These are phyloP conservation scores for Amphicarpaea edgeworthii DNA, from an alignment of 306 rosid genomes.

Conservation along the genomic window DNA sequence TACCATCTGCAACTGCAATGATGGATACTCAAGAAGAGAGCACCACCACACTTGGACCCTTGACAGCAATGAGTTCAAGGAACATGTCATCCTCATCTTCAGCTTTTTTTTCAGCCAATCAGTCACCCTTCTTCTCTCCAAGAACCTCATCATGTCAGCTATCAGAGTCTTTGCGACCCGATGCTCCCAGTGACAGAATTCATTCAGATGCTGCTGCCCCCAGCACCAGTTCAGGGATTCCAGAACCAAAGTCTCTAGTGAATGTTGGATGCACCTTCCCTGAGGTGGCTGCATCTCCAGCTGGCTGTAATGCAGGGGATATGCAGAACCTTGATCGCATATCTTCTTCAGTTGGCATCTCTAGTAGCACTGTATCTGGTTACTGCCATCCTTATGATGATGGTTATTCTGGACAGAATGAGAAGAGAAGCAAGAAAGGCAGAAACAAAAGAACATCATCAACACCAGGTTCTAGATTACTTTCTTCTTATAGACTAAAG, in stretches of 20 bases:
- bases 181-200: slow-evolving; percentile 53
- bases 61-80: slow-evolving; percentile 62
- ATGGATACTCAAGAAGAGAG: slow-evolving; percentile 84
- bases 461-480: slow-evolving; percentile 61
- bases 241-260: slow-evolving; percentile 58
- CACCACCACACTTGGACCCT: slow-evolving; percentile 57
- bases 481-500: slow-evolving; percentile 70
- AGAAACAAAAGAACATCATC: slow-evolving; percentile 54
- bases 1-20: slow-evolving; percentile 37
- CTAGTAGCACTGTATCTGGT: slow-evolving; percentile 67
- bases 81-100: slow-evolving; percentile 87
- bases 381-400: slow-evolving; percentile 47
- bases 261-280: slow-evolving; percentile 55
- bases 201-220: slow-evolving; percentile 54
- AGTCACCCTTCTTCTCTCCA: slow-evolving; percentile 92
- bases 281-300: slow-evolving; percentile 54
- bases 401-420: slow-evolving; percentile 53
- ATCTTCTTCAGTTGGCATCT: slow-evolving; percentile 68
- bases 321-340: slow-evolving; percentile 61
- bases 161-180: slow-evolving; percentile 55
- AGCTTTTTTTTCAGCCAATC: slow-evolving; percentile 79
- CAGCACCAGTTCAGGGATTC: slow-evolving; percentile 56
- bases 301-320: slow-evolving; percentile 56
- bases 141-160: slow-evolving; percentile 67
- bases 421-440: slow-evolving; percentile 56